These are phyloP conservation scores for Saccharomycopsis sp. DNA, from an alignment of 805 yeast genomes.

Conservation along the genomic window DNA sequence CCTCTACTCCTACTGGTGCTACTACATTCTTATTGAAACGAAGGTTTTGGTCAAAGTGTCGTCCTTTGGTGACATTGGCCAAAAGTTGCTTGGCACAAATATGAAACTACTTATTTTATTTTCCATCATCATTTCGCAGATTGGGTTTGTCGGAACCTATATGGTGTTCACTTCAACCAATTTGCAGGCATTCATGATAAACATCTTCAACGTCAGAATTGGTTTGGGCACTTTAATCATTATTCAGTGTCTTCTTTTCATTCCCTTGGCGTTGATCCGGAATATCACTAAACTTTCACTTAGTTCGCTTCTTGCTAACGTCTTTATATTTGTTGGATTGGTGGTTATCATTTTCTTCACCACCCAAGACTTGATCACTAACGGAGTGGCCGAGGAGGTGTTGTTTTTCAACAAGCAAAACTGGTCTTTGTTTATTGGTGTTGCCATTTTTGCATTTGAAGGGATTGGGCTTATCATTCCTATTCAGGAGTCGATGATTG, in stretches of 20 bases:
- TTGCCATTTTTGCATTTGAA: slow-evolving; percentile 83
- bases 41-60: slow-evolving; percentile 56
- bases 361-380: slow-evolving; percentile 35
- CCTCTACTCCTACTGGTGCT: slow-evolving; percentile 70
- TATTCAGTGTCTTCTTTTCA: slow-evolving; percentile 49
- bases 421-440: slow-evolving; percentile 73
- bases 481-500: slow-evolving; percentile 71
- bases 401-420: slow-evolving; percentile 45
- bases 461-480: slow-evolving; percentile 81
- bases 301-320: slow-evolving; percentile 65
- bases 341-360: slow-evolving; percentile 56
- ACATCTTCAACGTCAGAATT: slow-evolving; percentile 38
- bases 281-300: slow-evolving; percentile 70
- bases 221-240: slow-evolving; percentile 42
- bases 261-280: slow-evolving; percentile 66
- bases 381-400: slow-evolving; percentile 47
- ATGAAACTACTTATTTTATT: slow-evolving; percentile 55
- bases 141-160: slow-evolving; percentile 78
- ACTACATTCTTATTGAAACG: slow-evolving; percentile 53
- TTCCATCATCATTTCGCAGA: slow-evolving; percentile 63
- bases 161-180: slow-evolving; percentile 74
- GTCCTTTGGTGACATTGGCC: slow-evolving; percentile 76
- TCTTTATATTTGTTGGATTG: slow-evolving; percentile 60
- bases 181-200: slow-evolving; percentile 51
- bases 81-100: slow-evolving; percentile 53